phyloP scores from a whole-genome alignment of 1,284 basidiomycete genomes.

The Calocybe gambosa region DNA sequence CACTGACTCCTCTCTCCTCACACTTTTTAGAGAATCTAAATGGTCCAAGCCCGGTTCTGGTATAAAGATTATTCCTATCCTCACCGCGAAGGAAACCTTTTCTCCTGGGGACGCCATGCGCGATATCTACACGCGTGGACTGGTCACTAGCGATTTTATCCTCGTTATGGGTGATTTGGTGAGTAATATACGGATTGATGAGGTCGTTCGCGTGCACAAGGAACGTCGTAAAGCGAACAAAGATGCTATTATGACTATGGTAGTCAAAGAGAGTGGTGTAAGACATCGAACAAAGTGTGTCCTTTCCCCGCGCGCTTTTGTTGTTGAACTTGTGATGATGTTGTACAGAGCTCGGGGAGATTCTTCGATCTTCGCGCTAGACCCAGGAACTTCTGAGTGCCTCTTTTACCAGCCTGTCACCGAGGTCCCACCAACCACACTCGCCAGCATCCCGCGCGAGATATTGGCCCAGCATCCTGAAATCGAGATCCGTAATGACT shows the following conservation, averaged over 20 bases:
- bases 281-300: constrained; percentile 69
- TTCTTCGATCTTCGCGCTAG: constrained; percentile 68
- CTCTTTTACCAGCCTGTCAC: constrained; percentile 72
- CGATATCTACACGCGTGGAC: constrained; percentile 90
- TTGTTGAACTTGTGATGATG: constrained; percentile 5
- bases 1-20: constrained; percentile 4
- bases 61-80: constrained; percentile 82
- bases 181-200: constrained; percentile 87
- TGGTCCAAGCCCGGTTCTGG: constrained; percentile 74
- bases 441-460: constrained; percentile 63
- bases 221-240: constrained; percentile 83
- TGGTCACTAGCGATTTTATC: constrained; percentile 91
- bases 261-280: constrained; percentile 75
- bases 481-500: constrained; percentile 79
- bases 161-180: constrained; percentile 93
- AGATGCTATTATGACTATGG: constrained; percentile 95
- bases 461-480: constrained; percentile 64
- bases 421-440: constrained; percentile 55
- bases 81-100: constrained; percentile 83
- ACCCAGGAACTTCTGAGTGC: constrained; percentile 71
- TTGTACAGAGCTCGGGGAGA: constrained; percentile 57
- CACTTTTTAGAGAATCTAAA: constrained; percentile 57
- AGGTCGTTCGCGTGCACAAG: constrained; percentile 86
- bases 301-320: background rate
- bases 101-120: constrained; percentile 95